phyloP scores from a whole-genome alignment of 305 asterid genomes.

The Andrographis paniculata region DNA sequence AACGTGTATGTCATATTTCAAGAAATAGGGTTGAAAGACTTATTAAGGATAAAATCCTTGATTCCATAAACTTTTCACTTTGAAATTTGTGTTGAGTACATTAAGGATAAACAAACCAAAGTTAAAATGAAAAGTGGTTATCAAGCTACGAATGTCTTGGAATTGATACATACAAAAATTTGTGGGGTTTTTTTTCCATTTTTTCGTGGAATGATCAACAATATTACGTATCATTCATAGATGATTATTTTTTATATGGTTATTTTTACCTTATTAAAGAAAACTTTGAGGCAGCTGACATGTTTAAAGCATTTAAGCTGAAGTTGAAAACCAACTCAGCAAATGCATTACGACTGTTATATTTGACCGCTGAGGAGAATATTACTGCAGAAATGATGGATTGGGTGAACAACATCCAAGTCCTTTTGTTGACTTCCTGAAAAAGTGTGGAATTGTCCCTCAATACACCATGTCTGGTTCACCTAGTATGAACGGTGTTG shows the following conservation, averaged over 20 bases:
- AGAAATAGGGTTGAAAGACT: background rate
- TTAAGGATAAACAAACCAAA: background rate
- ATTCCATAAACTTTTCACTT: background rate
- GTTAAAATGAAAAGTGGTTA: background rate
- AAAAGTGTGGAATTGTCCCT: too few species aligned
- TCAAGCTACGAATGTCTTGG: too few species aligned
- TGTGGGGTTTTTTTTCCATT: background rate
- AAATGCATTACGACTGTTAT: too few species aligned
- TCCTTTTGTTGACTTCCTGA: too few species aligned
- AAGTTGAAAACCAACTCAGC: too few species aligned
- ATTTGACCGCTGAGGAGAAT: background rate
- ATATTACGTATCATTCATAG: background rate
- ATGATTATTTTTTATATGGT: background rate
- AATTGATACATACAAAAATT: background rate
- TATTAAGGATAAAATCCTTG: too few species aligned
- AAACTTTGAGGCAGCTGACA: background rate
- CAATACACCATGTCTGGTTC: constrained; percentile 1
- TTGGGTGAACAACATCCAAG: too few species aligned
- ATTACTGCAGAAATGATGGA: background rate
- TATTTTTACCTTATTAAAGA: background rate
- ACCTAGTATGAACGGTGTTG: too few species aligned
- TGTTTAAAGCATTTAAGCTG: background rate
- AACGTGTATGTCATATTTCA: too few species aligned
- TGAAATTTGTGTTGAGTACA: background rate
- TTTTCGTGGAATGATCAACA: background rate